These are phyloP conservation scores for Ambrosia hybrid DNA, from an alignment of 140 eudicot genomes.

Conservation along the genomic window DNA sequence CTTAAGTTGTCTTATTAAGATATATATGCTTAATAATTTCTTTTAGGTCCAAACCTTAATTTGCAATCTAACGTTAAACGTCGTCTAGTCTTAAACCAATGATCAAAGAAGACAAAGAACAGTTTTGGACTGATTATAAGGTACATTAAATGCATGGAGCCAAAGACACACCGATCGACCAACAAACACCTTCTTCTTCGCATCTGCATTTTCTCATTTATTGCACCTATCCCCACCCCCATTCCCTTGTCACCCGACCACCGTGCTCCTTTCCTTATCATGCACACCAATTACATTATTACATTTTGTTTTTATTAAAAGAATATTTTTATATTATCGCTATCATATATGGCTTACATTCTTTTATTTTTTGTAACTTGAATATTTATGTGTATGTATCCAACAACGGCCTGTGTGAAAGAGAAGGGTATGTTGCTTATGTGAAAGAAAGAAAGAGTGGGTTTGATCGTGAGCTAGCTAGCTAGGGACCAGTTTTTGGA, in stretches of 20 bases:
- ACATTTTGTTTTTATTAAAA: constrained; percentile 5
- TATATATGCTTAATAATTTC: no score
- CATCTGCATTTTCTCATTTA: constrained; percentile 21
- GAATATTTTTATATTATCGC: constrained; percentile 9
- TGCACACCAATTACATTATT: constrained; percentile 15
- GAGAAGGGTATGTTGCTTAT: no score
- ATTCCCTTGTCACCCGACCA: constrained; percentile 21
- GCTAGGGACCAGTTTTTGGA: no score
- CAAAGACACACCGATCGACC: constrained; percentile 22
- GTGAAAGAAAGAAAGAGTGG: no score
- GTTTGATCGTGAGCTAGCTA: no score
- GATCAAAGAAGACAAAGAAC: constrained; percentile 4
- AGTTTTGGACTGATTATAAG: constrained; percentile 14
- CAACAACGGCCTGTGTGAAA: no score
- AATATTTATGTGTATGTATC: not conserved
- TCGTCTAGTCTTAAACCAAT: not conserved
- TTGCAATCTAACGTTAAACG: not conserved
- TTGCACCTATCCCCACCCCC: constrained; percentile 24
- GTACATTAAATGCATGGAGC: constrained; percentile 25
- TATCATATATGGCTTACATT: not conserved
- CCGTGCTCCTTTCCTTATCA: constrained; percentile 9
- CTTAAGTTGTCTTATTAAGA: no score
- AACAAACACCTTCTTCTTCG: constrained; percentile 16
- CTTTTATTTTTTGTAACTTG: not conserved
- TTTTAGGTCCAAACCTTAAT: no score